Evolutionary conservation across 139 green algal species (phyloP).

Genomic region (Micractinium conductrix): DNA sequence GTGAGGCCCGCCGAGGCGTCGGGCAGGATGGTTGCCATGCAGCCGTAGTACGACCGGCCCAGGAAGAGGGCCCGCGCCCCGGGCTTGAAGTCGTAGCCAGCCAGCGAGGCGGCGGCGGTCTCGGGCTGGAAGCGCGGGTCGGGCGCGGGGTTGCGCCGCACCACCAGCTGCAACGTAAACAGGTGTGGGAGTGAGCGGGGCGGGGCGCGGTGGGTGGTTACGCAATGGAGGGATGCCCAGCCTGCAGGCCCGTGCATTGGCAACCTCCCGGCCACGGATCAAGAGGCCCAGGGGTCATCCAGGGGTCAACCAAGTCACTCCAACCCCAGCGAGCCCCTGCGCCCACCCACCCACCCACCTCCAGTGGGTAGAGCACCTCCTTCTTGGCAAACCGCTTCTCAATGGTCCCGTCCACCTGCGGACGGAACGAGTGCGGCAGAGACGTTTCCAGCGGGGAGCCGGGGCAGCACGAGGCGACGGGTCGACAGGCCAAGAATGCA

Average conservation of each 20-base stretch:
- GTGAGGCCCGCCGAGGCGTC: constrained; percentile 49
- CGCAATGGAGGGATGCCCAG: too few relatives aligned
- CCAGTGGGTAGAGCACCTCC: constrained; percentile 64
- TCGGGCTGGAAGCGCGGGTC: constrained; percentile 58
- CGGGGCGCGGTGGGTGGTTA: neutral
- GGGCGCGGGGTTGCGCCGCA: constrained; percentile 61
- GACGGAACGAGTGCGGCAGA: constrained; percentile 4
- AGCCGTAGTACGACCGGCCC: constrained; percentile 81
- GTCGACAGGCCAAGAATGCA: too few relatives aligned
- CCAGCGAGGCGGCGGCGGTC: constrained; percentile 24
- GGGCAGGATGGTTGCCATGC: constrained; percentile 72
- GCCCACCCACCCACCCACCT: constrained; percentile 22
- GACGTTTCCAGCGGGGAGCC: too few relatives aligned
- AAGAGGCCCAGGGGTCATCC: too few relatives aligned
- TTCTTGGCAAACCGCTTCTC: constrained; percentile 82
- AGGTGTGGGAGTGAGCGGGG: neutral
- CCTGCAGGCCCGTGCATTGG: too few relatives aligned
- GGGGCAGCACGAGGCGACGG: too few relatives aligned
- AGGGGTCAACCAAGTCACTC: too few relatives aligned
- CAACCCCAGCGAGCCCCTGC: too few relatives aligned
- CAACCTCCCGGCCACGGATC: too few relatives aligned
- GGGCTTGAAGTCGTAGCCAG: constrained; percentile 26
- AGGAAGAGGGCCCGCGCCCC: constrained; percentile 72
- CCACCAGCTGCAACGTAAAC: constrained; percentile 49
- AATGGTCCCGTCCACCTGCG: constrained; percentile 77